These are phyloP conservation scores for Bacidia gigantensis DNA, from an alignment of 495 filamentous ascomycete genomes.

Conservation along the genomic window DNA sequence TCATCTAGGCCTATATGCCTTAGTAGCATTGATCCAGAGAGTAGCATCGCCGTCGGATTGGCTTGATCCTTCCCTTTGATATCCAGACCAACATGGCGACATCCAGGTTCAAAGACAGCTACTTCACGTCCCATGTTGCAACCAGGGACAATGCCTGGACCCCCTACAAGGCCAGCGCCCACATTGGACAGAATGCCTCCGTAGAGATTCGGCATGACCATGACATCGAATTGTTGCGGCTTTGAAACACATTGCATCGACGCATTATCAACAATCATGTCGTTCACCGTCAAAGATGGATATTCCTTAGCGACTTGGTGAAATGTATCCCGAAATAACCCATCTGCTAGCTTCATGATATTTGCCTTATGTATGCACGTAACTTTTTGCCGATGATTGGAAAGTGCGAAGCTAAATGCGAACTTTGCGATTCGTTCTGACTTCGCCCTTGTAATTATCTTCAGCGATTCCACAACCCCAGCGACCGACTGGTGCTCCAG, in stretches of 20 bases:
- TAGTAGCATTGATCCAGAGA: slow-evolving; percentile 91
- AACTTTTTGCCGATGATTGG: slow-evolving; percentile 96
- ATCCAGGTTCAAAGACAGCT: slow-evolving; percentile 96
- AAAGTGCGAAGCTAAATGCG: slow-evolving; percentile 90
- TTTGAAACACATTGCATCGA: slow-evolving; percentile 95
- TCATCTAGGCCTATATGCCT: slow-evolving; percentile 92
- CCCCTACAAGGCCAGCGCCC: slow-evolving; percentile 94
- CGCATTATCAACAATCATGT: slow-evolving; percentile 99
- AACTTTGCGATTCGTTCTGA: slow-evolving; percentile 98
- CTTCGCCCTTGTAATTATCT: slow-evolving; percentile 98
- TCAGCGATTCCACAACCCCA: slow-evolving; percentile 96
- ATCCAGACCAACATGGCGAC: slow-evolving; percentile 94
- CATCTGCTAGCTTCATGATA: slow-evolving; percentile 99
- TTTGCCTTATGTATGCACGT: slow-evolving; percentile 99
- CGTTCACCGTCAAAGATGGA: slow-evolving; percentile 82
- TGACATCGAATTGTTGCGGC: slow-evolving; percentile 97
- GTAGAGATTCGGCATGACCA: slow-evolving; percentile 99
- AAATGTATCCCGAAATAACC: slow-evolving; percentile 95
- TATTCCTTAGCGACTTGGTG: slow-evolving; percentile 84
- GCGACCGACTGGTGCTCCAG: slow-evolving; percentile 95
- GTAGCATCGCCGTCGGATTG: slow-evolving; percentile 89
- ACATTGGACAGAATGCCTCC: slow-evolving; percentile 98
- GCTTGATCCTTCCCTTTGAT: slow-evolving; percentile 99
- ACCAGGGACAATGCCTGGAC: slow-evolving; percentile 90
- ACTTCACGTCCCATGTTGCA: slow-evolving; percentile 99